Evolutionary conservation across 2,329 filamentous ascomycete species (phyloP).

Genomic region (Acarospora socialis): DNA sequence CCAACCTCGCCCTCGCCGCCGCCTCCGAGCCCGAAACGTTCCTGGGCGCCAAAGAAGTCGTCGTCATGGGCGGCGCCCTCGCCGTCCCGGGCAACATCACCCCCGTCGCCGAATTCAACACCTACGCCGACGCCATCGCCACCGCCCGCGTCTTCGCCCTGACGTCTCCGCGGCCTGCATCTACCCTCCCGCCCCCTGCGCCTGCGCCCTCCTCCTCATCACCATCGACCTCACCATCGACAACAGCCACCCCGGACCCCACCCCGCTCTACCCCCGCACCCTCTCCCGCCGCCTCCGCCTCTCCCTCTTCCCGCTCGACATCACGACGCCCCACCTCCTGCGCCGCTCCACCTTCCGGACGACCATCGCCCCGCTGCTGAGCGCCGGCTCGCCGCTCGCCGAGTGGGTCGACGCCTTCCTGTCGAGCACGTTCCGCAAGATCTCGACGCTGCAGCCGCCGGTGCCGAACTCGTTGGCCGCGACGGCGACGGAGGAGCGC

Average conservation of each 20-base stretch:
- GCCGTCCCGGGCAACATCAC: slow-evolving; percentile 65
- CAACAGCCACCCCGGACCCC: slow-evolving; percentile 13
- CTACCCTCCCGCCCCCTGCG: slow-evolving; percentile 66
- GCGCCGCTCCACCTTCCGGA: slow-evolving; percentile 43
- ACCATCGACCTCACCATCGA: too few species aligned
- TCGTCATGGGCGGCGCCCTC: slow-evolving; percentile 89
- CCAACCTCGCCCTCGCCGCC: slow-evolving; percentile 83
- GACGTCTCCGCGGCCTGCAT: slow-evolving; percentile 56
- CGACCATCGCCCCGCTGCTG: slow-evolving; percentile 40
- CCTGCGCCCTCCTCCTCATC: too few species aligned
- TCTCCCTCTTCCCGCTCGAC: slow-evolving; percentile 63
- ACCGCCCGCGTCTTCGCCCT: slow-evolving; percentile 64
- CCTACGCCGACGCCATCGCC: slow-evolving; percentile 71
- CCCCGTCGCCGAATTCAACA: slow-evolving; percentile 88
- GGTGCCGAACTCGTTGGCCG: too few species aligned
- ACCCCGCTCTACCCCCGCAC: slow-evolving; percentile 41
- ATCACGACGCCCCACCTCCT: slow-evolving; percentile 60
- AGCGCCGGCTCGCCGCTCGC: slow-evolving; percentile 56
- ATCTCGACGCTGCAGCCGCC: slow-evolving; percentile 49
- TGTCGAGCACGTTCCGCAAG: slow-evolving; percentile 55
- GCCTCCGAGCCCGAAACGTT: slow-evolving; percentile 82
- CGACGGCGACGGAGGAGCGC: slow-evolving; percentile 32
- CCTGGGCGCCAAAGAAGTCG: slow-evolving; percentile 73
- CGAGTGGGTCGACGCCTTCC: slow-evolving; percentile 57
- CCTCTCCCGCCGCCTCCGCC: slow-evolving; percentile 44